Percentiles rank a stretch among this genome's conserved stretches.
These are phyloP conservation scores for Wallacemonas sp. DNA, from an alignment of 208 protist species.

Conservation along the genomic window DNA sequence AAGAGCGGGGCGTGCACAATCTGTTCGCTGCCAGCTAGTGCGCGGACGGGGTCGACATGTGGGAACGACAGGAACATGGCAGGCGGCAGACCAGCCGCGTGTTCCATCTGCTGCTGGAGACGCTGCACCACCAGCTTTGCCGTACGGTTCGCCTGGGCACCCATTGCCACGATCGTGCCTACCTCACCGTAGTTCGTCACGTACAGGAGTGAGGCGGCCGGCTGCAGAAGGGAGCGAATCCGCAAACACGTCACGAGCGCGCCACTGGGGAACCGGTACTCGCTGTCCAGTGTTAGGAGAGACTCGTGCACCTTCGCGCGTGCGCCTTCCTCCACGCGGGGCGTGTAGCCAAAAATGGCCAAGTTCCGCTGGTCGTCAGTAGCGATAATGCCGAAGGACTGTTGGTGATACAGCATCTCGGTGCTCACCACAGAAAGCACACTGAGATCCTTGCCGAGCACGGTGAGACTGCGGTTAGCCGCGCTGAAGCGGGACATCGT, in stretches of 20 bases:
- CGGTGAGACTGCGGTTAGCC: slow-evolving; percentile 71
- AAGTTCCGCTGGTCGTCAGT: slow-evolving; percentile 79
- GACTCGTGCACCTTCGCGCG: slow-evolving; percentile 53
- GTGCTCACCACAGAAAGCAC: slow-evolving; percentile 52
- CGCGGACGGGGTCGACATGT: slow-evolving; percentile 50
- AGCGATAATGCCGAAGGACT: slow-evolving; percentile 61
- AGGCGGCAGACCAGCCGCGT: slow-evolving; percentile 64
- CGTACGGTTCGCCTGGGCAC: slow-evolving; percentile 70
- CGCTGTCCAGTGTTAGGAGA: slow-evolving; percentile 63
- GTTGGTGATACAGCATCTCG: slow-evolving; percentile 79
- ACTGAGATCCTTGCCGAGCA: slow-evolving; percentile 69
- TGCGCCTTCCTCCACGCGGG: slow-evolving; percentile 37
- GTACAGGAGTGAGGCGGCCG: slow-evolving; percentile 46
- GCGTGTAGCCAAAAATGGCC: slow-evolving; percentile 71
- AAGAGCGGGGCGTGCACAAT: slow-evolving; percentile 64
- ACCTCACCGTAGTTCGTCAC: slow-evolving; percentile 83
- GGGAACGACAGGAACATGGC: slow-evolving; percentile 74
- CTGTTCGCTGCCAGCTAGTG: slow-evolving; percentile 53
- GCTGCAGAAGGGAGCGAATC: slow-evolving; percentile 29
- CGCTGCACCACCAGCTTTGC: slow-evolving; percentile 58
- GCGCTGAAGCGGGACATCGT: slow-evolving; percentile 74
- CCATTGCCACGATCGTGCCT: slow-evolving; percentile 71
- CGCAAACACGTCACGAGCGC: slow-evolving; percentile 57
- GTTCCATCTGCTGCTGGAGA: slow-evolving; percentile 60
- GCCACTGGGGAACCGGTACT: slow-evolving; percentile 77